phyloP scores from a whole-genome alignment of 2,329 filamentous ascomycete genomes.

The Talaromyces atroroseus region DNA sequence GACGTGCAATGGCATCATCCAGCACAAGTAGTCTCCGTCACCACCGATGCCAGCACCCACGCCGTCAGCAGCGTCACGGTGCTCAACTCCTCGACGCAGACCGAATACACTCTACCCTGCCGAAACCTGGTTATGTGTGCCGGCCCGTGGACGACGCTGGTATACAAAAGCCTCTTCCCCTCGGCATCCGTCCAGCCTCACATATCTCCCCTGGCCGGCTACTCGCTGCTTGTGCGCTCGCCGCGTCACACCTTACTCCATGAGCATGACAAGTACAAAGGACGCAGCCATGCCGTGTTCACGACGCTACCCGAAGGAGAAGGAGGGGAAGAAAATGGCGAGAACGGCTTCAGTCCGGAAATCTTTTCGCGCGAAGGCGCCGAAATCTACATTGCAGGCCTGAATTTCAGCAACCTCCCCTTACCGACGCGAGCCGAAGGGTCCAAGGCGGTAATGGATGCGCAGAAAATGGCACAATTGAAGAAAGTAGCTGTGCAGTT shows the following conservation, averaged over 20 bases:
- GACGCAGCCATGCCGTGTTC: conserved; percentile 63
- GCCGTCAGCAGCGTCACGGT: conserved; percentile 52
- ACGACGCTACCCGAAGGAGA: conserved; percentile 47
- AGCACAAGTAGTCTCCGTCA: conserved; percentile 50
- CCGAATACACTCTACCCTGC: conserved; percentile 48
- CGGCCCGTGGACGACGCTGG: conserved; percentile 64
- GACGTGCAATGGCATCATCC: conserved; percentile 65
- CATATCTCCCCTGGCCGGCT: conserved; percentile 60
- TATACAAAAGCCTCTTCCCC: conserved; percentile 63
- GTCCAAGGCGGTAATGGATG: conserved; percentile 36
- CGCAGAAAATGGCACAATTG: conserved; percentile 32
- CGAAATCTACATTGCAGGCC: conserved; percentile 67
- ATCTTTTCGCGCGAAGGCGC: conserved; percentile 62
- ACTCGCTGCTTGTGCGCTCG: conserved; percentile 63
- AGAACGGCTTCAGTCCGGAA: conserved; percentile 60
- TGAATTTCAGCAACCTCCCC: conserved; percentile 58
- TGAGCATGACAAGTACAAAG: conserved; percentile 32
- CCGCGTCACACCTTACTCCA: conserved; percentile 41
- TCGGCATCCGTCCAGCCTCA: conserved; percentile 44
- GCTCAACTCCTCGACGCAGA: conserved; percentile 30
- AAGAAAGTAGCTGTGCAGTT: conserved; percentile 29
- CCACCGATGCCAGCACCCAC: conserved; percentile 44
- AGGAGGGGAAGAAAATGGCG: no score
- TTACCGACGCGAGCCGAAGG: conserved; percentile 52
- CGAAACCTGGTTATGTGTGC: conserved; percentile 61